Evolutionary conservation across 805 yeast genomes (phyloP).

Genomic region (Metschnikowia shivogae): DNA sequence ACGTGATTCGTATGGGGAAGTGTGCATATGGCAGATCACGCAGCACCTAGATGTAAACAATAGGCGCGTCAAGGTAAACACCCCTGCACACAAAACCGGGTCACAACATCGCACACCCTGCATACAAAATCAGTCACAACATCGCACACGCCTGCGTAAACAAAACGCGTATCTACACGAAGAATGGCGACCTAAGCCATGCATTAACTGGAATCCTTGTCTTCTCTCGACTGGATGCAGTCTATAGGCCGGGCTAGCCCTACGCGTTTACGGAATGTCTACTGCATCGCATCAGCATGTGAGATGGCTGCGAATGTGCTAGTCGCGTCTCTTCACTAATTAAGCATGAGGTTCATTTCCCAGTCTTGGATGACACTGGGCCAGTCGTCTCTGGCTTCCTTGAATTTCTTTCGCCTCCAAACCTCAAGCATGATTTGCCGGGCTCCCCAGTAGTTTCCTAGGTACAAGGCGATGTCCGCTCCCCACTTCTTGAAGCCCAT

Average conservation of each 20-base stretch:
- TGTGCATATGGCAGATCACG: background rate
- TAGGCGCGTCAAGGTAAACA: slow-evolving; percentile 1
- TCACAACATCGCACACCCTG: background rate
- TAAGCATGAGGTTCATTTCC: slow-evolving; percentile 80
- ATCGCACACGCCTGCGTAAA: background rate
- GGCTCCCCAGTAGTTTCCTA: slow-evolving; percentile 83
- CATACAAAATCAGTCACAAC: background rate
- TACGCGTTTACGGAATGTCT: too few relatives aligned
- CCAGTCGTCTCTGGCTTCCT: slow-evolving; percentile 66
- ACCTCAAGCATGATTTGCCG: slow-evolving; percentile 82
- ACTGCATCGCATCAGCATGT: too few relatives aligned
- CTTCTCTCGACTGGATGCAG: too few relatives aligned
- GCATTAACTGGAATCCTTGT: background rate
- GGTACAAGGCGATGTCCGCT: slow-evolving; percentile 48
- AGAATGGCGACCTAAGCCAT: background rate
- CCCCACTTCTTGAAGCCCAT: slow-evolving; percentile 71
- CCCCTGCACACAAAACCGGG: background rate
- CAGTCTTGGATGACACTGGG: slow-evolving; percentile 73
- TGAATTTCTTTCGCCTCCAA: slow-evolving; percentile 67
- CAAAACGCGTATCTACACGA: background rate
- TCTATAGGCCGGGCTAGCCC: too few relatives aligned
- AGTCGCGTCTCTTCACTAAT: slow-evolving; percentile 20
- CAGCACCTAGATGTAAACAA: background rate
- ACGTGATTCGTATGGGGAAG: slow-evolving; percentile 5
- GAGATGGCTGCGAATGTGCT: too few relatives aligned